Conservation (phyloP, 1,284 basidiomycete species). For the Ceraceosorus bombacis region DNA sequence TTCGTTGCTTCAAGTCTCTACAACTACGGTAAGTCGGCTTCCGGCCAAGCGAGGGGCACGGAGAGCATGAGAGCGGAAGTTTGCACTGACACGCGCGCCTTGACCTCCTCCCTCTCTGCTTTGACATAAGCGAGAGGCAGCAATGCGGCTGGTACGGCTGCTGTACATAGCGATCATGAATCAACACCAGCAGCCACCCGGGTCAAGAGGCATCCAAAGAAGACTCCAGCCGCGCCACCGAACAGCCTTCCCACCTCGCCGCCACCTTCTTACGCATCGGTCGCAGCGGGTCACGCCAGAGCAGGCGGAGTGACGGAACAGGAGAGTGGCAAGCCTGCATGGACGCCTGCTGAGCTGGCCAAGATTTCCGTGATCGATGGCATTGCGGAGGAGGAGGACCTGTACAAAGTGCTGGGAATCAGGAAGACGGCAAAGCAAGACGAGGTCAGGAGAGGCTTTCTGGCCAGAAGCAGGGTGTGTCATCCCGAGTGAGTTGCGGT, state of each 20-base stretch:
- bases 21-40: conserved; percentile 12
- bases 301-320: neutral
- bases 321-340: neutral
- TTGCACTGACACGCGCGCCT: too few relatives aligned
- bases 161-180: neutral
- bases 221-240: neutral
- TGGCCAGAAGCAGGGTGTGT: conserved; percentile 65
- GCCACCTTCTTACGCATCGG: conserved; percentile 13
- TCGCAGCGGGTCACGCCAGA: conserved; percentile 5
- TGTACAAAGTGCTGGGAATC: conserved; percentile 68
- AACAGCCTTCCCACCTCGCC: neutral
- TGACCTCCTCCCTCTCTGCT: too few relatives aligned
- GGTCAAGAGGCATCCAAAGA: conserved; percentile 11
- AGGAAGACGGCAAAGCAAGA: conserved; percentile 56
- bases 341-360: conserved; percentile 8
- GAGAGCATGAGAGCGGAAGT: neutral
- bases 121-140: too few relatives aligned
- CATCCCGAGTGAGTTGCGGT: conserved; percentile 66
- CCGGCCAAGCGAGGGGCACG: neutral
- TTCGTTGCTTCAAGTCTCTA: conserved; percentile 16
- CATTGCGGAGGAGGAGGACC: conserved; percentile 49
- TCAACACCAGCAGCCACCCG: conserved; percentile 2
- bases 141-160: too few relatives aligned
- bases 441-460: conserved; percentile 67
- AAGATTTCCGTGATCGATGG: conserved; percentile 12